Evolutionary conservation across 2,329 filamentous ascomycete species (phyloP), one percentile per base, ranked within the genome.

Genomic region (Microdochium nivale): DNA sequence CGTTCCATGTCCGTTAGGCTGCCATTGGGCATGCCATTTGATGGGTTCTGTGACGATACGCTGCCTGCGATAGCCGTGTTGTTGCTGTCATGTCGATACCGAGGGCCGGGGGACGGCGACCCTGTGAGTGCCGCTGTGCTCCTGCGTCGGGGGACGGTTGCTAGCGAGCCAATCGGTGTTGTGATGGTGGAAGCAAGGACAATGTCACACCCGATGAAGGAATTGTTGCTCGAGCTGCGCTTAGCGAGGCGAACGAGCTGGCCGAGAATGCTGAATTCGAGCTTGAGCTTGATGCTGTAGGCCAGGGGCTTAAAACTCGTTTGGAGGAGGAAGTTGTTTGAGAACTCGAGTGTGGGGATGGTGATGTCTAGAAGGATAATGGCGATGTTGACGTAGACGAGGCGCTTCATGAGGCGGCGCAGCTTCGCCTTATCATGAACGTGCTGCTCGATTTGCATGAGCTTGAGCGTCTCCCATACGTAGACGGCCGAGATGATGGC

Each of bases 191-290:
- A 44, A 19, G 21, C 40, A 19, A 44, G 40, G n/a, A 44, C 19
- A 24, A 44, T 44, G 21, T 44, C 40, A 7, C n/a, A 19, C 3
- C 23, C 40, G 3, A 44, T 3, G 19, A 44, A 44, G 5, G 40
- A 44, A 7, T 7, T 19, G 40, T 44, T 44, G 40, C 40, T 13
- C 5, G 40, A 10, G 13, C 40, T 19, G 19, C 40, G 40, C n/a
- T 24, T 8, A 24, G 58, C 51, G 14, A 59, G 43, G 10, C 40
- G 25, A 25, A 58, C 52, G 33, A 73, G 64, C 13, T 65, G 66
- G 25, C 78, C 68, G 10, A 83, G 65, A 40, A 83, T 73, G 16
- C 76, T 73, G 54, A 76, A 74, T 61, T 83, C 80, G n/a, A 80
- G 69, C 54, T 79, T 78, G 40, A 79, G 66, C 56, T 75, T 75